Base-by-base conservation (phyloP, 106 monocot species). In the Triglochin maritima region DNA sequence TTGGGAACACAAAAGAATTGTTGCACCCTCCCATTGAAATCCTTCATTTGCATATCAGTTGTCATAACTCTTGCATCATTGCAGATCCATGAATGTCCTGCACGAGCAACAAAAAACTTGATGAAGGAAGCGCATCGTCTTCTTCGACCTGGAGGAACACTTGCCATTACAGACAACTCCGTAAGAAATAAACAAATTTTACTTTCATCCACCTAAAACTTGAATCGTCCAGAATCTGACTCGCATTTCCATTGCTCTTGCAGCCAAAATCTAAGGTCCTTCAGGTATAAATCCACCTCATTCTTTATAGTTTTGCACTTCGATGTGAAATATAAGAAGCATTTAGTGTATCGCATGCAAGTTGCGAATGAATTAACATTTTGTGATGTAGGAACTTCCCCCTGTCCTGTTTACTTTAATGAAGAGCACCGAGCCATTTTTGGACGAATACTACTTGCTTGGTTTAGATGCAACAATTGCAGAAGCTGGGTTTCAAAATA, bases 211-310 rank as follows among this genome's bases (percentile, higher is more conserved):
- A 41, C 8, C 9, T 47, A 42, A 42, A 17, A 53, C 42, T 56
- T 44, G 11, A 17, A 56, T 65, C 48, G 46, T 15, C 9, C 64
- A 10, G 44, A 4, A 16, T 68, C 44, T 57, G 4, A 2, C 56
- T n/a, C 48, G 9, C 68, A 14, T 68, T 56, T 44, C 9, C 5
- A 9, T 55, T 59, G 16, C 9, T 55, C 43, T 57, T 58, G 47
- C 82, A 91, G 91, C 91, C 91, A 61, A 91, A 85, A 56, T 87
- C 91, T 6, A 91, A 91, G 67, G 87, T 87, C 6, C 71, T 91
- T 67, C 91, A 91, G 86, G 89, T 86, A 52, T 69, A 29, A 54
- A 14, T 51, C 47, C 46, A 43, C 15, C 58, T 17, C 48, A 12
- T n/a, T 68, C 56, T 44, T 14, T 43, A 9, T 62, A 44, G 3